phyloP scores from a whole-genome alignment of 768 basidiomycete genomes.

The Psilocybe cubensis region DNA sequence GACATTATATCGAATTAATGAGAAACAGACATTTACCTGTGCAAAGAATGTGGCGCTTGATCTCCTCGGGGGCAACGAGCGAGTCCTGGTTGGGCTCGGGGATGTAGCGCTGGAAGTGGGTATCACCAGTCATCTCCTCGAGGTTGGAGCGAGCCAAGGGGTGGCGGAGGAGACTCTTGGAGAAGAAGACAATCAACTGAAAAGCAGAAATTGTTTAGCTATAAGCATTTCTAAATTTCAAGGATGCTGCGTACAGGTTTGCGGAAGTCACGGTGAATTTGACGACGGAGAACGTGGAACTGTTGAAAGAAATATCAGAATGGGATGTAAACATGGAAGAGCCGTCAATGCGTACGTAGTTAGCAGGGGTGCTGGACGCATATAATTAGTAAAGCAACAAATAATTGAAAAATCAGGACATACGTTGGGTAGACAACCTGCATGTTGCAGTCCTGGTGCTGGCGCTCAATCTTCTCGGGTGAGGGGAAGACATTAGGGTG shows the following conservation, averaged over 20 bases:
- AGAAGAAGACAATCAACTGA: constrained; percentile 94
- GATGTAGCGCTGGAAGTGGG: constrained; percentile 91
- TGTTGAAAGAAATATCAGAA: constrained; percentile 27
- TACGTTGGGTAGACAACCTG: constrained; percentile 97
- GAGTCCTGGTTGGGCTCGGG: constrained; percentile 74
- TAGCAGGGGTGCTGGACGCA: constrained; percentile 81
- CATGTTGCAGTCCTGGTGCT: constrained; percentile 99
- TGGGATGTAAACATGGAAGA: not conserved
- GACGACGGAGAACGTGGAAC: constrained; percentile 97
- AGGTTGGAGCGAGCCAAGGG: constrained; percentile 88
- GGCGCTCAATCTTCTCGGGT: constrained; percentile 86
- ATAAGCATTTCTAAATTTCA: not conserved
- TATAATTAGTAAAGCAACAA: constrained; percentile 9
- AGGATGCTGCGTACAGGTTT: constrained; percentile 70
- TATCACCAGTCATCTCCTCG: constrained; percentile 87
- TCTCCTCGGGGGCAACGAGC: constrained; percentile 80
- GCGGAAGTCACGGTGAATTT: constrained; percentile 97
- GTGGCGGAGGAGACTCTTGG: constrained; percentile 93
- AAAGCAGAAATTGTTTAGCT: not conserved
- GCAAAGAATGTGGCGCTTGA: constrained; percentile 92
- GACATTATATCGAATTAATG: not conserved
- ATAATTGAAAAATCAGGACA: constrained; percentile 31
- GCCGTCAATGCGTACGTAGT: constrained; percentile 62
- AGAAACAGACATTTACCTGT: constrained; percentile 47
- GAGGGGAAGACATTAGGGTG: constrained; percentile 92